Conservation (phyloP, 179 eudicot genomes). For the Beta corolliflora region DNA sequence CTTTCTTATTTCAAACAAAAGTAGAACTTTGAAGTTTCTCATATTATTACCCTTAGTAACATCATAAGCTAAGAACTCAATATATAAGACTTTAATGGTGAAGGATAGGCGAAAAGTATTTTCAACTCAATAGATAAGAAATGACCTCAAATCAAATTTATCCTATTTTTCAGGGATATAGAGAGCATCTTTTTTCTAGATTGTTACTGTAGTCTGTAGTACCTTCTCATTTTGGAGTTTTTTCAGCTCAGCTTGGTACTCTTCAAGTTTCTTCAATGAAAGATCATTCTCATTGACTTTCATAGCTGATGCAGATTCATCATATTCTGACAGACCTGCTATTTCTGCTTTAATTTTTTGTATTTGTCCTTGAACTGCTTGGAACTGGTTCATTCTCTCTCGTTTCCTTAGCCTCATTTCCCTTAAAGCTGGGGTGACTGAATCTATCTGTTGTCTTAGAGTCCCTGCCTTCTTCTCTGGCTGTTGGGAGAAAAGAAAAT, state of each 20-base stretch:
- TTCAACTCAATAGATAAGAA: too few species aligned
- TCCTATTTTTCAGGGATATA: background rate
- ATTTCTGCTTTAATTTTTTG: conserved; percentile 85
- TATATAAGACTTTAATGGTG: background rate
- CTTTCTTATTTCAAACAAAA: background rate
- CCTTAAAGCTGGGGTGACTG: conserved; percentile 76
- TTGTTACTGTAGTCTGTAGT: conserved; percentile 26
- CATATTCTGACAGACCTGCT: conserved; percentile 69
- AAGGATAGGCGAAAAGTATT: background rate
- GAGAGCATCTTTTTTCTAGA: background rate
- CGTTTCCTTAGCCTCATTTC: conserved; percentile 83
- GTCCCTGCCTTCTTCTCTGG: conserved; percentile 92
- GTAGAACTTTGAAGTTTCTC: background rate
- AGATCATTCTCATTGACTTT: conserved; percentile 82
- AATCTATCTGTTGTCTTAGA: conserved; percentile 77
- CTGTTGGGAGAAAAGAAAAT: conserved; percentile 39
- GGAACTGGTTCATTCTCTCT: conserved; percentile 81
- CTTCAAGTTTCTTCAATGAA: conserved; percentile 81
- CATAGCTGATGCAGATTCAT: conserved; percentile 50
- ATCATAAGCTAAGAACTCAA: background rate
- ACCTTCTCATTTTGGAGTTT: conserved; percentile 88
- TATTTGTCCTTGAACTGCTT: conserved; percentile 72
- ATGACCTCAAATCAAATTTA: background rate
- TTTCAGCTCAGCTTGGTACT: conserved; percentile 77
- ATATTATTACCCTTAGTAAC: background rate